Base-by-base conservation (phyloP, 2,329 filamentous ascomycete species). In the Lachnellula cervina region DNA sequence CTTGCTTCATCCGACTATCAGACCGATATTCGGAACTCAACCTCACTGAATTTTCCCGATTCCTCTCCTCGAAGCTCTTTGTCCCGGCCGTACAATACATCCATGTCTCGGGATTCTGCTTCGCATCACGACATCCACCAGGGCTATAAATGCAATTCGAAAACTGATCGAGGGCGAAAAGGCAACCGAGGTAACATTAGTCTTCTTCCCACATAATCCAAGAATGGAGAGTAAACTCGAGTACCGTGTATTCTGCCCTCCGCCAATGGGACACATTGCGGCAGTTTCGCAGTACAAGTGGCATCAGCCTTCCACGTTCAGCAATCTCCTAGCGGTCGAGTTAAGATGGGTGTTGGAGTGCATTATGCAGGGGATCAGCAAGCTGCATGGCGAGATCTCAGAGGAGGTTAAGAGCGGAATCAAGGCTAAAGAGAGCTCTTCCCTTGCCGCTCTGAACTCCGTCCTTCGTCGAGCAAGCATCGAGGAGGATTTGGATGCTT, bases 251-350 rank as follows among this genome's bases (percentile, higher is more conserved):
- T 37, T 37, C 35, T 37, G 35, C 16, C 35, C 35, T 16, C 11
- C 35, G 2, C 35, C 35, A 37, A 21, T 21, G 21, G 35, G 35
- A 5, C 9, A 11, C 4, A 37, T 37, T 4, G 9, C 35, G 16
- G 35, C 35, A 4, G 35, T 37, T 16, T 37, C 11, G 11, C 35
- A 37, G 35, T 37, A 37, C 35, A 37, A 37, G 35, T 37, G 35
- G 35, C 35, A 37, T 5, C 35, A 37, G 16, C 35, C 35, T 11
- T 37, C 35, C 9, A 37, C 5, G 35, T 37, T 85, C 82, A 71
- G 80, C 80, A 63, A 81, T 82, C 70, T 83, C 78, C 80, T 83
- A 62, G 19, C 49, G 54, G 11, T 19, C 44, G 54, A 37, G 35
- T 16, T 8, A 54, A 16, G 16, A 16, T 2, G 9, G 16, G 35